Evolutionary conservation across 2,329 filamentous ascomycete genomes (phyloP).

Genomic region (Neofusicoccum sp.): DNA sequence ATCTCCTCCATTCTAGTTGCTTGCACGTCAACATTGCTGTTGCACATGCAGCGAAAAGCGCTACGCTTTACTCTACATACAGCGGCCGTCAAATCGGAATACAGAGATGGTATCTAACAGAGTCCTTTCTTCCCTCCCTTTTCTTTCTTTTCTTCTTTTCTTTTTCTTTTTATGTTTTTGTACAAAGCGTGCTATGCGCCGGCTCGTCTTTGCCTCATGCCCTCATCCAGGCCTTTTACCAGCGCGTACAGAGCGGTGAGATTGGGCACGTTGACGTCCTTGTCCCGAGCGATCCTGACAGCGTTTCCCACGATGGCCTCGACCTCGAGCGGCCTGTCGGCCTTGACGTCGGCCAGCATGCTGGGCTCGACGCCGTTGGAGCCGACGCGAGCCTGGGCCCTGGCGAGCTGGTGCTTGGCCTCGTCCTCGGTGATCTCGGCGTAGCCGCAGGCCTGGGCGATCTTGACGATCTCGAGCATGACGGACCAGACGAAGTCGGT

Average conservation of each 20-base stretch:
- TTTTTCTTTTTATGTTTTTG: background rate
- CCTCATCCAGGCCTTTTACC: slow-evolving; percentile 41
- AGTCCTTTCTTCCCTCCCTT: background rate
- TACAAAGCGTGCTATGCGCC: background rate
- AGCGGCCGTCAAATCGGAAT: too few relatives aligned
- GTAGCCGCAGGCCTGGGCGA: slow-evolving; percentile 44
- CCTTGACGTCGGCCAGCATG: slow-evolving; percentile 50
- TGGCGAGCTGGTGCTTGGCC: slow-evolving; percentile 38
- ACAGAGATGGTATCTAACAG: too few relatives aligned
- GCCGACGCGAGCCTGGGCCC: slow-evolving; percentile 37
- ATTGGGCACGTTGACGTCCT: slow-evolving; percentile 41
- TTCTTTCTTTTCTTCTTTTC: background rate
- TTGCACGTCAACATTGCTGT: too few relatives aligned
- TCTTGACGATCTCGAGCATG: slow-evolving; percentile 46
- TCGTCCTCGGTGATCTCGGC: slow-evolving; percentile 35
- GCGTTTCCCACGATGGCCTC: slow-evolving; percentile 52
- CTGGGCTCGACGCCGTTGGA: slow-evolving; percentile 46
- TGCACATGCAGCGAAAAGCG: too few relatives aligned
- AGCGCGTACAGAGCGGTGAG: slow-evolving; percentile 48
- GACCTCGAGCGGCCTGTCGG: slow-evolving; percentile 46
- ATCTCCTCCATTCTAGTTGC: too few relatives aligned
- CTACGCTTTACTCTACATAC: too few relatives aligned
- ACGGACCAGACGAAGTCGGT: slow-evolving; percentile 40
- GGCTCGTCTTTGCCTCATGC: slow-evolving; percentile 22
- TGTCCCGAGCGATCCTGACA: slow-evolving; percentile 41